Conservation (phyloP, 148 eudicot genomes). For the Amaranthus palmeri region DNA sequence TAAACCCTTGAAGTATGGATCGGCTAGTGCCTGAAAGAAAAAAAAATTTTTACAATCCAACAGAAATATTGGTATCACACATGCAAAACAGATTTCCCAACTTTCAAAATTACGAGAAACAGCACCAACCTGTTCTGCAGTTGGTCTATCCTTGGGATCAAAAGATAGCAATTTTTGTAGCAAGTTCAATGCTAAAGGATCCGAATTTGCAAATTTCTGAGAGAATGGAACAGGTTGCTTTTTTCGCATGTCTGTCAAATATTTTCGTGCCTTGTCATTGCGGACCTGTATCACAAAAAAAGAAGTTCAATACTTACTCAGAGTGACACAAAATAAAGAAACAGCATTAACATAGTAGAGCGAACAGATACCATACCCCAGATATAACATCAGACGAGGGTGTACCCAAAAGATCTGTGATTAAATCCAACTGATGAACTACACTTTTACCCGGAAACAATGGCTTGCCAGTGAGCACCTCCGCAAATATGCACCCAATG, state of each 20-base stretch:
- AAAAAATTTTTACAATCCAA: neutral
- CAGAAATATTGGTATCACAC: neutral
- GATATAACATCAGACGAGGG: conserved; percentile 72
- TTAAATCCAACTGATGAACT: conserved; percentile 90
- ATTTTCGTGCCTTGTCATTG: conserved; percentile 79
- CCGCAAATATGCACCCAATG: conserved; percentile 93
- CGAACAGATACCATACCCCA: conserved; percentile 46
- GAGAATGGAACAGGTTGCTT: conserved; percentile 54
- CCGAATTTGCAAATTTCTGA: conserved; percentile 60
- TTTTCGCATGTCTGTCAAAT: conserved; percentile 60
- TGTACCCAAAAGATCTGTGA: conserved; percentile 91
- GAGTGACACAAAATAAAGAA: neutral
- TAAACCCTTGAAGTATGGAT: conserved; percentile 72
- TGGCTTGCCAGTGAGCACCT: conserved; percentile 81
- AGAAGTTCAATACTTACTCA: neutral
- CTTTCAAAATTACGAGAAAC: neutral
- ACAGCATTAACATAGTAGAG: neutral
- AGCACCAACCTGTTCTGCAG: conserved; percentile 62
- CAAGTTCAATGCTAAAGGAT: conserved; percentile 56
- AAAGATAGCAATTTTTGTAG: conserved; percentile 67
- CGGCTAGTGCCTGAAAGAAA: conserved; percentile 55
- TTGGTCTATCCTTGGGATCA: conserved; percentile 87
- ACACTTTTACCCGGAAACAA: conserved; percentile 94
- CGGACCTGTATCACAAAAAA: conserved; percentile 47
- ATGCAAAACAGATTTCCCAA: neutral